Percentiles rank a stretch among this genome's conserved stretches.
phyloP scores from a whole-genome alignment of 805 yeast species.

The Barnettozyma sp. region DNA sequence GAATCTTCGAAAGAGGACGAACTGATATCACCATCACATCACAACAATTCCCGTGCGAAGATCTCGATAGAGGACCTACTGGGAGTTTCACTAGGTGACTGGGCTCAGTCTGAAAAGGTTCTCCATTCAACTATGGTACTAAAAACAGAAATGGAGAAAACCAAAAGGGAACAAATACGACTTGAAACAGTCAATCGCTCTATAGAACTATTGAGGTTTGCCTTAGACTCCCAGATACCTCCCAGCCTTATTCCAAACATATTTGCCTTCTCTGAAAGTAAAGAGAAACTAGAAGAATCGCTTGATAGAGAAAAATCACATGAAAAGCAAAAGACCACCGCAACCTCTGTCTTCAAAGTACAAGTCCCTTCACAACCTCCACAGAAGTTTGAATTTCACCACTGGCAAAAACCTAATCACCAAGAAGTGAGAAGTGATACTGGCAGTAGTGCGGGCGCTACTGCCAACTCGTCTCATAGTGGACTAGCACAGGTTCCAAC shows the following conservation, averaged over 20 bases:
- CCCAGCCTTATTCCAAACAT: constrained; percentile 33
- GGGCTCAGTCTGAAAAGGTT: constrained; percentile 36
- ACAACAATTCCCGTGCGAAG: no score
- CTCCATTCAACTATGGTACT: constrained; percentile 29
- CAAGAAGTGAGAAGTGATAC: constrained; percentile 2
- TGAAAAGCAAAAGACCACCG: constrained; percentile 7
- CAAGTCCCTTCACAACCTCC: constrained; percentile 23
- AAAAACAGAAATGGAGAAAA: constrained; percentile 35
- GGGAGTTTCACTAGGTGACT: constrained; percentile 12
- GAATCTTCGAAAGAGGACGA: not conserved
- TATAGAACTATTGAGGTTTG: constrained; percentile 31
- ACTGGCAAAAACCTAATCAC: constrained; percentile 25
- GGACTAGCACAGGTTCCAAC: constrained; percentile 1
- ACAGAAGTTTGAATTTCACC: constrained; percentile 24
- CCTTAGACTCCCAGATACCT: constrained; percentile 30
- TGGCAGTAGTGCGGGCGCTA: constrained; percentile 7
- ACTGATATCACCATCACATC: not conserved
- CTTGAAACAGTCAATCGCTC: constrained; percentile 27
- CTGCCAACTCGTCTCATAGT: constrained; percentile 4
- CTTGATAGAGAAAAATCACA: not conserved
- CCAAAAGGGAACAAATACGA: constrained; percentile 31
- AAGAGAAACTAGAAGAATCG: not conserved
- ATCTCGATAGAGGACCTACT: constrained; percentile 4
- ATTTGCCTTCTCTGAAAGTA: constrained; percentile 19
- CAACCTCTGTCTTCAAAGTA: constrained; percentile 24